Percentiles rank a stretch among this genome's conserved stretches.
These are phyloP conservation scores for Saccharum officinarum DNA, from an alignment of 176 grass and related monocot genomes.

Conservation along the genomic window DNA sequence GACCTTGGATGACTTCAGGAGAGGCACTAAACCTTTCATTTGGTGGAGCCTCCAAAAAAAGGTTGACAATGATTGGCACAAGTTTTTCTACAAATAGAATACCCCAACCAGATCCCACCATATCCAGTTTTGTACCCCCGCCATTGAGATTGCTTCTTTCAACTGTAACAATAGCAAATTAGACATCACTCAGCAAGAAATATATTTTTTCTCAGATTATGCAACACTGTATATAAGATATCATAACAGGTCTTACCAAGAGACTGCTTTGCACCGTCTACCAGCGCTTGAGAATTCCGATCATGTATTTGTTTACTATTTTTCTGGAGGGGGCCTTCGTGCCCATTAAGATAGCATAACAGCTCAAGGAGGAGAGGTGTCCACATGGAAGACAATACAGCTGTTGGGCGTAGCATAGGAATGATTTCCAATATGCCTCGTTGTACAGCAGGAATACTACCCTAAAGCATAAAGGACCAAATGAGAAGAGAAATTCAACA, in stretches of 20 bases:
- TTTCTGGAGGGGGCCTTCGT: constrained; percentile 54
- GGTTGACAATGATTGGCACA: constrained; percentile 78
- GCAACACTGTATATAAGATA: constrained; percentile 18
- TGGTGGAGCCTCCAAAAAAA: constrained; percentile 83
- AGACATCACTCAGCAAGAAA: constrained; percentile 34
- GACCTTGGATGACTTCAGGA: constrained; percentile 75
- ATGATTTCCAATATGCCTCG: constrained; percentile 90
- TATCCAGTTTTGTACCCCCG: constrained; percentile 45
- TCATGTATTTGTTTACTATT: constrained; percentile 43
- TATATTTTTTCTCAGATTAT: constrained; percentile 26
- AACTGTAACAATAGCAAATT: constrained; percentile 37
- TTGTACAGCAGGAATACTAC: constrained; percentile 69
- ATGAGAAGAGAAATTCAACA: constrained; percentile 24
- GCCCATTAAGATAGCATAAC: constrained; percentile 81
- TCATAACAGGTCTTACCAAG: constrained; percentile 41
- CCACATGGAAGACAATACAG: constrained; percentile 77
- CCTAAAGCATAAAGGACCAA: constrained; percentile 55
- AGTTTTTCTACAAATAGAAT: constrained; percentile 87
- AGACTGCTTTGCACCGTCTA: constrained; percentile 27
- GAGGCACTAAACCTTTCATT: constrained; percentile 78
- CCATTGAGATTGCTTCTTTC: constrained; percentile 44
- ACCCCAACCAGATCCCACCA: constrained; percentile 57
- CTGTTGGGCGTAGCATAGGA: constrained; percentile 73
- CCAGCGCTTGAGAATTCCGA: constrained; percentile 34
- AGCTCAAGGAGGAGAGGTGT: constrained; percentile 69